Percentiles rank a stretch among this genome's conserved stretches.
Conservation (phyloP, 1,139 yeast genomes). For the Lodderomyces jiufengensis region DNA sequence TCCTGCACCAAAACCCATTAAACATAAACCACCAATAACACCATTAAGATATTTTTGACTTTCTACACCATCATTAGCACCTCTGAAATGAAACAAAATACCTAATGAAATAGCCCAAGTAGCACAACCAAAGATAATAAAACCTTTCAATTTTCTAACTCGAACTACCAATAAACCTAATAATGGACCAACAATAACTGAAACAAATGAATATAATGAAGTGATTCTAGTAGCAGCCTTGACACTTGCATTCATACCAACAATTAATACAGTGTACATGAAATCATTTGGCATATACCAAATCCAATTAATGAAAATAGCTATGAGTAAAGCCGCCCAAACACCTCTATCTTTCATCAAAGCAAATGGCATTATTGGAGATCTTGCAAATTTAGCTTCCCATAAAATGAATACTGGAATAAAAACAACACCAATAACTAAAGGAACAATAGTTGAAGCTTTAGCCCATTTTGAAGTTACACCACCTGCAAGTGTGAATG, state of each 20-base stretch:
- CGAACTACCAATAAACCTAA: constrained; percentile 53
- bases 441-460: constrained; percentile 55
- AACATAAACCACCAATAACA: constrained; percentile 61
- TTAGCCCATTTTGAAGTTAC: constrained; percentile 44
- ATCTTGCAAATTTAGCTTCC: constrained; percentile 49
- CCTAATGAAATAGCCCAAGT: constrained; percentile 38
- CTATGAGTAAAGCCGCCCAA: constrained; percentile 47
- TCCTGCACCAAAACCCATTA: constrained; percentile 72
- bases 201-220: constrained; percentile 60
- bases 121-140: constrained; percentile 54
- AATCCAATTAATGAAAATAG: constrained; percentile 51
- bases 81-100: constrained; percentile 29
- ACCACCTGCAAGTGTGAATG: constrained; percentile 58
- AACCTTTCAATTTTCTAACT: constrained; percentile 54
- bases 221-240: constrained; percentile 66
- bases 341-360: constrained; percentile 65
- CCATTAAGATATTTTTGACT: constrained; percentile 38
- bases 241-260: constrained; percentile 55
- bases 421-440: constrained; percentile 57
- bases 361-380: constrained; percentile 58
- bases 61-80: constrained; percentile 22
- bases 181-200: constrained; percentile 58
- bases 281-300: constrained; percentile 70
- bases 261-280: constrained; percentile 60
- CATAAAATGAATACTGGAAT: constrained; percentile 52